Evolutionary conservation across 2,329 filamentous ascomycete genomes (phyloP).

Genomic region (Chaetoscypha palmicola): DNA sequence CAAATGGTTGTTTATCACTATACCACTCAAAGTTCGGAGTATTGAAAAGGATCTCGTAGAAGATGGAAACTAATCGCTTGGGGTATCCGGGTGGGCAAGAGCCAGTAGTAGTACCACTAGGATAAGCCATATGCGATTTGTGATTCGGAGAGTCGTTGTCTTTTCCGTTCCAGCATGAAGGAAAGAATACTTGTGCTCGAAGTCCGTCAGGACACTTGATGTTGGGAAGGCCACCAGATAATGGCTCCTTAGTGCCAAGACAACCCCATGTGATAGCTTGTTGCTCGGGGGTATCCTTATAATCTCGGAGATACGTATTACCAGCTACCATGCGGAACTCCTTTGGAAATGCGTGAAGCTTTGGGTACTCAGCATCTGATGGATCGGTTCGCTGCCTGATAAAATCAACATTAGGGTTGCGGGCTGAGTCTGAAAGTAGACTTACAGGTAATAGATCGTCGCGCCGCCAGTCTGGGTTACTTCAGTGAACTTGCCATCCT

Average conservation of each 20-base stretch:
- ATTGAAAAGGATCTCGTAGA: constrained; percentile 53
- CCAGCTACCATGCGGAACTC: constrained; percentile 62
- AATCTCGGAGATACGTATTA: constrained; percentile 45
- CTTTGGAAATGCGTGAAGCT: constrained; percentile 51
- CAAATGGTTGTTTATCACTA: constrained; percentile 41
- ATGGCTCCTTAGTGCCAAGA: constrained; percentile 38
- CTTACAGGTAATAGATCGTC: constrained; percentile 50
- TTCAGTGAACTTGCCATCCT: constrained; percentile 48
- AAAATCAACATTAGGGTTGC: not conserved
- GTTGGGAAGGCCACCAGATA: constrained; percentile 47
- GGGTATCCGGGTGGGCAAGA: constrained; percentile 44
- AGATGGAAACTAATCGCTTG: constrained; percentile 49
- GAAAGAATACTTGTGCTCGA: constrained; percentile 50
- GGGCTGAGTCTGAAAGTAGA: constrained; percentile 5
- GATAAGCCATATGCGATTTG: constrained; percentile 50
- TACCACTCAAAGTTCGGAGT: constrained; percentile 45
- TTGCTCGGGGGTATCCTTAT: constrained; percentile 38
- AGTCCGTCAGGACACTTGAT: constrained; percentile 46
- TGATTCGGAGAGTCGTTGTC: constrained; percentile 49
- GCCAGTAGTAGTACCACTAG: constrained; percentile 39
- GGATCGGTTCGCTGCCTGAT: constrained; percentile 36
- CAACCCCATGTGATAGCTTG: constrained; percentile 50
- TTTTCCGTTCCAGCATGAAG: constrained; percentile 55
- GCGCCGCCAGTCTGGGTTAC: constrained; percentile 40
- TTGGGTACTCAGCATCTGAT: constrained; percentile 34